Percentiles rank a stretch among this genome's conserved stretches.
phyloP scores from a whole-genome alignment of 2,329 filamentous ascomycete species.

The Phialemoniopsis sp. region DNA sequence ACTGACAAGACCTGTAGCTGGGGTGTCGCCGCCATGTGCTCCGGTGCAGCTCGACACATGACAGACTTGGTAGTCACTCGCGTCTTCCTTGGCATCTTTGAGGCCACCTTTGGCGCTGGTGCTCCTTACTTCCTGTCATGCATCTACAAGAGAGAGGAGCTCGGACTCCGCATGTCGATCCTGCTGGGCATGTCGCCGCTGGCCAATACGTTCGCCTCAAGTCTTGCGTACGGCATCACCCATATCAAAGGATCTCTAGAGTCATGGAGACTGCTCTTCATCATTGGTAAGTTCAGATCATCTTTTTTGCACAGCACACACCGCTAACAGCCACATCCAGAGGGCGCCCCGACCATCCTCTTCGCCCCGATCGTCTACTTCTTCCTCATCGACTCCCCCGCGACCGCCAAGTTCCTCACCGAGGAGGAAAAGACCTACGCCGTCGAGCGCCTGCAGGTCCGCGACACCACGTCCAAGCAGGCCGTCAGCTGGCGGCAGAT shows the following conservation, averaged over 20 bases:
- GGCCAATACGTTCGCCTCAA: slow-evolving; percentile 77
- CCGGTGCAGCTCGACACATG: too few species aligned
- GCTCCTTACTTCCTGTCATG: slow-evolving; percentile 62
- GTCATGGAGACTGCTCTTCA: slow-evolving; percentile 66
- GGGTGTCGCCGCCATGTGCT: too few species aligned
- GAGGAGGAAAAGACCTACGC: slow-evolving; percentile 17
- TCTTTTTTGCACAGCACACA: not conserved
- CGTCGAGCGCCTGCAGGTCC: slow-evolving; percentile 3
- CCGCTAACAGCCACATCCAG: slow-evolving; percentile 7
- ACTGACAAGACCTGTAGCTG: not conserved
- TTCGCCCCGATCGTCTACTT: slow-evolving; percentile 21
- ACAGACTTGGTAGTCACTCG: slow-evolving; percentile 31
- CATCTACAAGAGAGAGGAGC: slow-evolving; percentile 63
- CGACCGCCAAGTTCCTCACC: slow-evolving; percentile 20
- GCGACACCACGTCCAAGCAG: slow-evolving; percentile 16
- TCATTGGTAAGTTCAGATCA: slow-evolving; percentile 16
- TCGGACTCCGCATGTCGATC: slow-evolving; percentile 80
- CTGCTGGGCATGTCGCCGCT: slow-evolving; percentile 69
- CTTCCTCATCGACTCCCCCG: slow-evolving; percentile 22
- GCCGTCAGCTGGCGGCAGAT: slow-evolving; percentile 17
- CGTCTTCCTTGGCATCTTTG: slow-evolving; percentile 55
- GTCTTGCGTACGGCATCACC: slow-evolving; percentile 55
- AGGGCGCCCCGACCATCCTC: slow-evolving; percentile 21
- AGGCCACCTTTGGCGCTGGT: slow-evolving; percentile 59
- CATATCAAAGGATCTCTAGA: slow-evolving; percentile 17